phyloP scores from a whole-genome alignment of 768 basidiomycete genomes.

The Mrakia blollopis region DNA sequence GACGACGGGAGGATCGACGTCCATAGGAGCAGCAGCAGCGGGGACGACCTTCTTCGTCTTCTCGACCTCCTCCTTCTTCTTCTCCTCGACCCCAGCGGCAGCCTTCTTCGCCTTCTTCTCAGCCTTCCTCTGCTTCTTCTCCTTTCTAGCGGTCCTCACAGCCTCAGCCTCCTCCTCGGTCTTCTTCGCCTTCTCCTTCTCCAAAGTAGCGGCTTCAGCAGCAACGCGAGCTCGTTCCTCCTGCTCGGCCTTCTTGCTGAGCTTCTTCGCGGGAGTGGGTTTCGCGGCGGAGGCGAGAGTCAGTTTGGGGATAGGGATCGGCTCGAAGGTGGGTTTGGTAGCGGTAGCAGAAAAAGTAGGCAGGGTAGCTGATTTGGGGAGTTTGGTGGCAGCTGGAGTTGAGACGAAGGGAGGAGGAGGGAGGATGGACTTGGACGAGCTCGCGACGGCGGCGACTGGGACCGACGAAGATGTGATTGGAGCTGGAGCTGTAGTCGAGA shows the following conservation, averaged over 20 bases:
- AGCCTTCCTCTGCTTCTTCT: background rate
- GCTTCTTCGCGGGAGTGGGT: background rate
- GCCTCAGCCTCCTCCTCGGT: background rate
- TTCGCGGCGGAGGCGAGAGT: background rate
- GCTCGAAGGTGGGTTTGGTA: background rate
- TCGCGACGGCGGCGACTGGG: background rate
- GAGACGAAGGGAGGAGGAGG: background rate
- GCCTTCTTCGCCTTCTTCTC: background rate
- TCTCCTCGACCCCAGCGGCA: background rate
- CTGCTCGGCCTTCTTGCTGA: background rate
- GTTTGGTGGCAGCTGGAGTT: background rate
- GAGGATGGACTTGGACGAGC: background rate
- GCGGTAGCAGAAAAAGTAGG: background rate
- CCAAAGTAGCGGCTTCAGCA: background rate
- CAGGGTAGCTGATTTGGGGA: background rate
- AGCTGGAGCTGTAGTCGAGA: background rate
- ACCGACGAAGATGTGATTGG: background rate
- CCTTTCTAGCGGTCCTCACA: background rate
- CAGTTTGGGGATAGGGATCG: background rate
- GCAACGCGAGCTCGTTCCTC: background rate
- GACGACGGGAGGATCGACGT: background rate
- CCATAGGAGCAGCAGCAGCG: background rate
- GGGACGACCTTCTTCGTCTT: background rate
- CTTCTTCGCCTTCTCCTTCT: background rate
- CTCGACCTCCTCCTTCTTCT: background rate